Evolutionary conservation across 257 asterid genomes (phyloP).

Genomic region (Haberlea rhodopensis): DNA sequence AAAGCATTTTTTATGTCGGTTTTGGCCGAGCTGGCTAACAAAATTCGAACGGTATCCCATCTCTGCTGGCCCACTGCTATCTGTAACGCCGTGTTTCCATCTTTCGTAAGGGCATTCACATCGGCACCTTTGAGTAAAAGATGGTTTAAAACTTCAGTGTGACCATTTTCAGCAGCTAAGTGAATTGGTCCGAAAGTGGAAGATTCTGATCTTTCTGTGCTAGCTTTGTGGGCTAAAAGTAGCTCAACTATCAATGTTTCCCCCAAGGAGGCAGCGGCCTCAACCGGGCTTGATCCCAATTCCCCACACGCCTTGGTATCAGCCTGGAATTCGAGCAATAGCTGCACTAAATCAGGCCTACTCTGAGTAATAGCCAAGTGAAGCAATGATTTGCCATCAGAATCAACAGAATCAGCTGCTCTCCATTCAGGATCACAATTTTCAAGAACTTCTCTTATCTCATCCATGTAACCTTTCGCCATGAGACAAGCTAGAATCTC

Average conservation of each 20-base stretch:
- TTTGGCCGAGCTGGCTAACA: constrained; percentile 45
- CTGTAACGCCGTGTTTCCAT: constrained; percentile 63
- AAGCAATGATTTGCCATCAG: constrained; percentile 61
- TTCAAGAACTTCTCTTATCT: constrained; percentile 62
- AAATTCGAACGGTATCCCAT: constrained; percentile 50
- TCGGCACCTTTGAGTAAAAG: constrained; percentile 62
- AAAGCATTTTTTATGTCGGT: constrained; percentile 31
- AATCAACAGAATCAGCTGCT: constrained; percentile 51
- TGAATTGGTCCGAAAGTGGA: constrained; percentile 69
- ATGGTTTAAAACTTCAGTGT: constrained; percentile 52
- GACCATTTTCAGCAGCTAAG: constrained; percentile 57
- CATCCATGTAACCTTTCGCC: constrained; percentile 57
- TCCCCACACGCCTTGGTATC: constrained; percentile 43
- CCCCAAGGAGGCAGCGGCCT: constrained; percentile 68
- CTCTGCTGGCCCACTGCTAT: constrained; percentile 63
- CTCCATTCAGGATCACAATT: constrained; percentile 55
- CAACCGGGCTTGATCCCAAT: constrained; percentile 63
- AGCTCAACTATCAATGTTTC: constrained; percentile 68
- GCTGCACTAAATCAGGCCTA: constrained; percentile 73
- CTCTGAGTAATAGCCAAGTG: constrained; percentile 58
- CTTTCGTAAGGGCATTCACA: constrained; percentile 51
- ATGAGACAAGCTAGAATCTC: constrained; percentile 44
- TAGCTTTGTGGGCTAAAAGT: constrained; percentile 49
- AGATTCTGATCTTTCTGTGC: constrained; percentile 43
- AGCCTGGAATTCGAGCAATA: constrained; percentile 59